Base-by-base conservation (phyloP, 2,329 filamentous ascomycete species). In the Monilinia polystroma region DNA sequence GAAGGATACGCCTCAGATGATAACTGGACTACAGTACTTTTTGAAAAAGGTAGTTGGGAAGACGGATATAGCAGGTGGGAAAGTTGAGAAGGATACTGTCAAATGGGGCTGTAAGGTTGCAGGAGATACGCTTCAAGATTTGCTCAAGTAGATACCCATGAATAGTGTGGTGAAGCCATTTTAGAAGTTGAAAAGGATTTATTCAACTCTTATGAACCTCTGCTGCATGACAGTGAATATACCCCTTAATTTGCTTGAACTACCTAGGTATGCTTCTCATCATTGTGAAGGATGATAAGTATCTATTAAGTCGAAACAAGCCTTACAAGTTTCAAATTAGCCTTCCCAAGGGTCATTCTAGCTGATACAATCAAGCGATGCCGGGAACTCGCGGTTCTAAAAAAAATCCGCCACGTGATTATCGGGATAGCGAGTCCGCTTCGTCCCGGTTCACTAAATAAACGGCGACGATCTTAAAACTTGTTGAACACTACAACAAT, bases 11-110 rank as follows among this genome's bases (percentile, higher is more conserved):
- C 86, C 88, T 0, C 85, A 89, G 67, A 84, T 97, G 69, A 86
- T 89, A 6, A 86, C 86, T 66, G 91, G 91, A 0, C 75, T 97
- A 70, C 87, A 90, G 69, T 96, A 89, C 77, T 95, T 97, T 75
- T 75, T 98, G 63, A 86, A 87, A 74, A 93, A 90, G 76, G 85
- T 90, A 55, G 83, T 97, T 20, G 81, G 85, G 5, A 90, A 88
- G 76, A 90, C 88, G 0, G 79, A 85, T 73, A 78, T 87, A 70
- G 76, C 84, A 54, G 78, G 79, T 18, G 78, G 80, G 7, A 84
- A 82, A 72, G 79, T 78, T 69, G 80, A 85, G 64, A 78, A 78
- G 64, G 81, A 78, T 70, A 80, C 77, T 68, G 73, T 88, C 11
- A 80, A 77, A 73, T 81, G 80, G 73, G 79, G 77, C 2, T 85